Conservation (phyloP, 106 monocot genomes). For the Amphibolis antarctica region DNA sequence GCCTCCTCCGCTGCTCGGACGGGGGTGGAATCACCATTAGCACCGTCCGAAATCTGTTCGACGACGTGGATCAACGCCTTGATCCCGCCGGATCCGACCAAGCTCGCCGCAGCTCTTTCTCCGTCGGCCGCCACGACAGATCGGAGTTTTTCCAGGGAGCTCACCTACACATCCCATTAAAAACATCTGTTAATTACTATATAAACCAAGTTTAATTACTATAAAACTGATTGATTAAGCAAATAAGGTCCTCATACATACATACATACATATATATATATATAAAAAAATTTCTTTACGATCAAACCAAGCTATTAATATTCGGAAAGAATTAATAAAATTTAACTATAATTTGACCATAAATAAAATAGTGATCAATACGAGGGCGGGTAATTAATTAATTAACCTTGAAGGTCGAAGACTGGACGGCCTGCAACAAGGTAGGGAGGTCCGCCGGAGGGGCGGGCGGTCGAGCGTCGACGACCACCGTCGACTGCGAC, state of each 20-base stretch:
- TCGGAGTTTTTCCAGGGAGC: slow-evolving; percentile 36
- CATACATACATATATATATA: too few relatives aligned
- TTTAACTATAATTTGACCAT: too few relatives aligned
- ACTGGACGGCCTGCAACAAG: slow-evolving; percentile 29
- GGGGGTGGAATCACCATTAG: slow-evolving; percentile 32
- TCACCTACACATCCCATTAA: not conserved
- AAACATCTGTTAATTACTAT: not conserved
- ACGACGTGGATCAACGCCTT: slow-evolving; percentile 27
- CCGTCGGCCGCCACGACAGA: slow-evolving; percentile 8
- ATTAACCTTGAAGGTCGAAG: slow-evolving; percentile 48
- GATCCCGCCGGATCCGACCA: slow-evolving; percentile 31
- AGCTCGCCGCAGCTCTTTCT: not conserved
- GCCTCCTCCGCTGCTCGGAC: slow-evolving; percentile 59
- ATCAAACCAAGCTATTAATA: too few relatives aligned
- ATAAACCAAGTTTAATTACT: too few relatives aligned
- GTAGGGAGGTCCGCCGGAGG: slow-evolving; percentile 16
- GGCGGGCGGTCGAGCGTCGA: not conserved
- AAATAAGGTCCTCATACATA: too few relatives aligned
- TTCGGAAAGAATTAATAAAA: too few relatives aligned
- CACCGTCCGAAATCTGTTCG: slow-evolving; percentile 7
- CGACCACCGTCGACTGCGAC: not conserved
- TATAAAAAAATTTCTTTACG: too few relatives aligned
- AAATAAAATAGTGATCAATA: too few relatives aligned
- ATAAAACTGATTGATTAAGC: too few relatives aligned
- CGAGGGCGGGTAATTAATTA: too few relatives aligned